Base-by-base conservation (phyloP, 1,284 basidiomycete species). In the Afroboletus lepidellus region DNA sequence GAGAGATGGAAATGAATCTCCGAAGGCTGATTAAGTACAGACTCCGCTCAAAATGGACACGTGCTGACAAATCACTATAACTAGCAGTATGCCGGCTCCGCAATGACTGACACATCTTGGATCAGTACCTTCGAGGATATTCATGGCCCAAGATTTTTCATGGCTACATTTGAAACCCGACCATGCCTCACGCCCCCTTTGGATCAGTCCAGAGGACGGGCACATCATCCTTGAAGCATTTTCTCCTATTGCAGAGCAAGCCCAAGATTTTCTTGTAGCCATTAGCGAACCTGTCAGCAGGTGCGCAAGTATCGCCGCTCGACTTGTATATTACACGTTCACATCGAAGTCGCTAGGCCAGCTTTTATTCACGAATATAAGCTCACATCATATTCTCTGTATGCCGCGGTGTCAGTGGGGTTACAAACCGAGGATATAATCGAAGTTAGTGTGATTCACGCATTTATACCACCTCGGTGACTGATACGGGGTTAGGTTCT, bases 301-400 rank as follows among this genome's bases (percentile, higher is more conserved):
- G 93, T 94, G 72, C 72, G 89, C 72, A 57, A 51, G 27, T 47
- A 55, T 42, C 44, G 30, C 27, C 25, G 23, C 34, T 45, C 51
- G 39, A 42, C 50, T 50, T 61, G 67, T 71, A 70, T 59, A 61
- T 69, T 54, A 63, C 56, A 49, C 34, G 45, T 63, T 62, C 61
- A 67, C 57, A 65, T 57, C 39, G 48, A 61, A 50, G 50, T 61
- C 55, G 38, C n/a, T 67, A 94, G 94, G 76, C 97, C 97, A 38
- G 87, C 92, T 30, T 92, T 97, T 73, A 96, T 99, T 57, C 97
- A 99, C 74, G 97, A 99, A 78, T 99, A 98, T 81, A 94, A 97
- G 74, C 85, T 99, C 65, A 98, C 96, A 46, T 90, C 95, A 42
- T 97, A 98, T 72, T 98, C 95, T 23, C 79, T 99, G 25, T 98